Evolutionary conservation across 179 eudicot species (phyloP), one percentile per base, ranked within the genome.

Genomic region (Silene coronaria): DNA sequence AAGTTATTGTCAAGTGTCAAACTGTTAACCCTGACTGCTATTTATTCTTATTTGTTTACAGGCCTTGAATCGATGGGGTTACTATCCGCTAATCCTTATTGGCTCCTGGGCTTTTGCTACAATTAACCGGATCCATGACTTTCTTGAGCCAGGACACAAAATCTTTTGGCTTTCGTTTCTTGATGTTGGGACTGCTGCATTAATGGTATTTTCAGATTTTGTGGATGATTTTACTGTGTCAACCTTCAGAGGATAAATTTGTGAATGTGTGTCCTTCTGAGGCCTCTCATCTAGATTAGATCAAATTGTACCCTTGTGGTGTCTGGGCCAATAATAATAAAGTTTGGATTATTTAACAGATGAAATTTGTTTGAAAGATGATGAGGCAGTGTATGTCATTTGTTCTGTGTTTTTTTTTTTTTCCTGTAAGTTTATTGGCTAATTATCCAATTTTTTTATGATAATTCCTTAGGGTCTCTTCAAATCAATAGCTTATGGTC

Each of bases 71-170:
- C 87, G 91, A 64, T 95, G 97, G 99, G 99, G 99, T 58, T 95
- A 95, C 85, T 92, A 95, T 83, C 97, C 99, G 21, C 97, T 95
- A 48, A 95, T 95, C 78, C 88, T 95, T 76, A 93, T 95, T 80
- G 99, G 96, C 76, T 95, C 97, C 10, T 95, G 99, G 99, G 87
- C 89, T 79, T 95, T 95, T 78, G 97, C 93, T 79, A 92, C 99
- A 21, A 87, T 95, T 82, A 92, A 95, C 77, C 92, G 95, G 72
- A 86, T 95, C 45, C 97, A 95, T 85, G 97, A 95, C 82, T 85
- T 95, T 75, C 83, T 95, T 59, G 97, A 95, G 78, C 99, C 99
- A 7, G 91, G 90, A 58, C 91, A 89, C 82, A 88, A 91, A 81
- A 87, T 95, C 81, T 89, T 92, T 82, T 95, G 99, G 99, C 93